phyloP scores from a whole-genome alignment of 495 filamentous ascomycete species.

The Xylaria palmicola region DNA sequence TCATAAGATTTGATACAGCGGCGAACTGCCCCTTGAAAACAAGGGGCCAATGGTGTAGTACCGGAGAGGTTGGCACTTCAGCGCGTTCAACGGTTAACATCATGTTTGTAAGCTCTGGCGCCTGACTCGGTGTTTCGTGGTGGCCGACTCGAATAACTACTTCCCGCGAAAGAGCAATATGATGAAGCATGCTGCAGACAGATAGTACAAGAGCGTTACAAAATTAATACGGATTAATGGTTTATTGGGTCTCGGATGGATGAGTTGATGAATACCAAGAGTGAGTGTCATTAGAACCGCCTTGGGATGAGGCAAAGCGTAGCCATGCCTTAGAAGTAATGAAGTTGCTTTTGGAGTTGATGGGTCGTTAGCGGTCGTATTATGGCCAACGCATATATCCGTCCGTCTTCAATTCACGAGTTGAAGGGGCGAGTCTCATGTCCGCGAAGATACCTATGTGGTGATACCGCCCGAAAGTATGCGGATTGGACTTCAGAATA shows the following conservation, averaged over 20 bases:
- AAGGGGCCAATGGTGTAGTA: background rate
- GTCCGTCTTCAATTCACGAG: background rate
- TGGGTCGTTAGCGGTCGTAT: background rate
- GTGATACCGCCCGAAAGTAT: background rate
- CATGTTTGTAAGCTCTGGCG: background rate
- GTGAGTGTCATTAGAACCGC: too few species aligned
- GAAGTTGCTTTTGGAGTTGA: background rate
- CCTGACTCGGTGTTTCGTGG: background rate
- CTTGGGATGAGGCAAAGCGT: background rate
- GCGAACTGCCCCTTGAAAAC: background rate
- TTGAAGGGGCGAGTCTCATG: background rate
- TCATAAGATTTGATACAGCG: background rate
- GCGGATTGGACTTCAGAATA: background rate
- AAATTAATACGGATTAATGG: background rate
- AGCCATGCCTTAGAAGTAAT: background rate
- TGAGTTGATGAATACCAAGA: background rate
- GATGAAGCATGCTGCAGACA: background rate
- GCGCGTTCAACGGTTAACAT: background rate
- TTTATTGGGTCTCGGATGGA: too few species aligned
- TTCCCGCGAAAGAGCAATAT: background rate
- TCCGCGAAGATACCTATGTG: background rate
- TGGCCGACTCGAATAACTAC: background rate
- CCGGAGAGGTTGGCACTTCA: background rate
- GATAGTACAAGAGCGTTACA: background rate
- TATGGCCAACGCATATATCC: too few species aligned